These are phyloP conservation scores for Neofusicoccum sp. DNA, from an alignment of 2,329 filamentous ascomycete genomes.

Conservation along the genomic window DNA sequence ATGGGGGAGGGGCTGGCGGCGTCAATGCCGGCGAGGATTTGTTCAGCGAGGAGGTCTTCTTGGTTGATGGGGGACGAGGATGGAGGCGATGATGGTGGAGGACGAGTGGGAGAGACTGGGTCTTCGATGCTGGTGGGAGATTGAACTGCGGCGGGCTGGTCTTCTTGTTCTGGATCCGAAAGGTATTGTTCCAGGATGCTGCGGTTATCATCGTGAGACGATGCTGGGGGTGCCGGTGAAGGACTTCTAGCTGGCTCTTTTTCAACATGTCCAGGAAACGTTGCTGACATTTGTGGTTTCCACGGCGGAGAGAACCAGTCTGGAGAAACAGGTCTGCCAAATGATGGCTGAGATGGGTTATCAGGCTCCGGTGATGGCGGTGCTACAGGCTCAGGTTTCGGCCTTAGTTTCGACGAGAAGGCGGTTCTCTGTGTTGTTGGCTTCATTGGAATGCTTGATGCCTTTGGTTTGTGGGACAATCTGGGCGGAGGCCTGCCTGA, in stretches of 20 bases:
- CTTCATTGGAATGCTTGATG: neutral
- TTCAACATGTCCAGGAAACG: neutral
- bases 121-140: neutral
- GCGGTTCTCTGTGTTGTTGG: neutral
- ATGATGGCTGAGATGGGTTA: neutral
- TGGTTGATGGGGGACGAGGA: neutral
- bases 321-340: constrained; percentile 1
- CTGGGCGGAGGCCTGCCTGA: neutral
- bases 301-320: constrained; percentile 13
- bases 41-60: constrained; percentile 30
- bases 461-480: neutral
- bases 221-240: neutral
- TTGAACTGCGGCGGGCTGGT: constrained; percentile 13
- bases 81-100: neutral
- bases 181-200: constrained; percentile 19
- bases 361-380: neutral
- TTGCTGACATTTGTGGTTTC: neutral
- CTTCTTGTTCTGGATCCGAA: constrained; percentile 19
- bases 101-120: neutral
- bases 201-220: neutral
- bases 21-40: constrained; percentile 40
- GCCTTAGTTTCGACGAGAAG: neutral
- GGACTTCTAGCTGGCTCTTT: neutral
- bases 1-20: constrained; percentile 41
- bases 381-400: neutral